These are phyloP conservation scores for Vinca minor DNA, from an alignment of 257 asterid species.

Conservation along the genomic window DNA sequence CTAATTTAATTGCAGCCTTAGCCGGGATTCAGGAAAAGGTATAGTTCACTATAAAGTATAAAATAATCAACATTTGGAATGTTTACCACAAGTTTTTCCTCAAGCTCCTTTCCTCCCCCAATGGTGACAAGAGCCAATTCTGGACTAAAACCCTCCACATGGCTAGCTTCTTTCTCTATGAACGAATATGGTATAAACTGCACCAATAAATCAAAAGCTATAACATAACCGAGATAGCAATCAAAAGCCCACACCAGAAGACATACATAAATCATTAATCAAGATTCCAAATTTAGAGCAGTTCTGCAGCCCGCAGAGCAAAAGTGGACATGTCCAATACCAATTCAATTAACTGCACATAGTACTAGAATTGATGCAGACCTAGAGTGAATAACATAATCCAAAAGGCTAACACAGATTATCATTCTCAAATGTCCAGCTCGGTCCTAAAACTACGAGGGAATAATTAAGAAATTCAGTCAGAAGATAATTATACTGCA, in stretches of 20 bases:
- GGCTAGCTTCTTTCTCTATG: slow-evolving; percentile 98
- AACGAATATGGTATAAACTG: slow-evolving; percentile 94
- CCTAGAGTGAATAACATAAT: neutral
- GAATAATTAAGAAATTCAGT: too few relatives aligned
- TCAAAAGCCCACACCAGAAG: too few relatives aligned
- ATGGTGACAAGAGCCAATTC: slow-evolving; percentile 90
- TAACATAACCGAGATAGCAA: slow-evolving; percentile 8
- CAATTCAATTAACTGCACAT: neutral
- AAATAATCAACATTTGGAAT: slow-evolving; percentile 11
- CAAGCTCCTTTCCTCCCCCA: slow-evolving; percentile 99
- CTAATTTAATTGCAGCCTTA: neutral
- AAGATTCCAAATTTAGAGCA: neutral
- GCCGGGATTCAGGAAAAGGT: too few relatives aligned
- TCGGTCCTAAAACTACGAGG: neutral
- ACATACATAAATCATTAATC: neutral
- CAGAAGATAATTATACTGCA: neutral
- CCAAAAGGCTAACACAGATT: neutral
- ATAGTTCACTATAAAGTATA: slow-evolving; percentile 2
- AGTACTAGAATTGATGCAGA: neutral
- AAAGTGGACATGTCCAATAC: neutral
- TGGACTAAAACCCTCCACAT: slow-evolving; percentile 96
- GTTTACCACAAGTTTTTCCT: slow-evolving; percentile 97
- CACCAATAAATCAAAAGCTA: slow-evolving; percentile 14
- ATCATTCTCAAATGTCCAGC: neutral
- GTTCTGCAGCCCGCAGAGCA: neutral